Base-by-base conservation (phyloP, 805 yeast genomes). In the Nakazawaea holstii region DNA sequence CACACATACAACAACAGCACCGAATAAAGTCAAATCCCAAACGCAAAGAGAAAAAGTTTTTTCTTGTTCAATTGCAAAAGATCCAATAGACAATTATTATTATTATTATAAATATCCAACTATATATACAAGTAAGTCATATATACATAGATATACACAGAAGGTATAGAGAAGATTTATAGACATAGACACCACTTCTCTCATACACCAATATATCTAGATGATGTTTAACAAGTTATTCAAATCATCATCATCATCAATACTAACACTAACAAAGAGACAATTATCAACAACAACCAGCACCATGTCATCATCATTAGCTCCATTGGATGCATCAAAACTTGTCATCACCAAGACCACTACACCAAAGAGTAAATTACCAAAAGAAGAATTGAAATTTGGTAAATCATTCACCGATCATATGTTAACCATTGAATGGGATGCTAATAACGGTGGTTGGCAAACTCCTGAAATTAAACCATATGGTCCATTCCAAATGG, bases 401-500 rank as follows among this genome's bases (percentile, higher is more conserved):
- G 94, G 92, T 52, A 74, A 80, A 56, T 61, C 79, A 4, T 90
- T 91, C 75, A 86, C 97, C 45, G 85, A 80, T 62, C 98, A 92
- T 64, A 92, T 92, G 88, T 72, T 92, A 62, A 79, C 85, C 58
- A 69, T 89, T 44, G 90, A 88, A 62, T 94, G 97, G 96, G 78
- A 79, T 50, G 71, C 72, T 29, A 72, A 74, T 47, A 20, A 20
- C 24, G 60, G 68, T 3, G 98, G 98, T 43, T 92, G 99, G 99
- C 84, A 72, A 9, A 67, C 78, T n/a, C 98, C 99, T 39, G 79
- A 78, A 62, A 91, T 92, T 65, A 78, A 79, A 55, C 97, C 98
- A 24, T 90, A 87, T 64, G 91, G 84, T 45, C 79, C 80, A 43
- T 69, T 92, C 46, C 59, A 73, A 14, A 66, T 92, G 50, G 97